These are phyloP conservation scores for Vigna radiata DNA, from an alignment of 306 rosid genomes.

Conservation along the genomic window DNA sequence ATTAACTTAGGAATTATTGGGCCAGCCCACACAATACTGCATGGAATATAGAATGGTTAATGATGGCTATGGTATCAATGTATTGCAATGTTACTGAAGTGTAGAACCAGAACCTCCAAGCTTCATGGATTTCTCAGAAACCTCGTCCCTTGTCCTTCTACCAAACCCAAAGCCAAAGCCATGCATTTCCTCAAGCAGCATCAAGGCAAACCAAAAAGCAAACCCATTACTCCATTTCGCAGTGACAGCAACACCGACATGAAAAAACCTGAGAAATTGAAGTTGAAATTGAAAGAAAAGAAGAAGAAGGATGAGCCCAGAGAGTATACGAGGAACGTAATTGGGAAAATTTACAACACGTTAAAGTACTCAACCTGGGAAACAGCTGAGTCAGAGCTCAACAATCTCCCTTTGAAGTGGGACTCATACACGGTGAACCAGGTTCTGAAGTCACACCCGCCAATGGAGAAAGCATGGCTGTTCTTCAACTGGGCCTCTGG, in stretches of 20 bases:
- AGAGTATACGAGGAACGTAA: conserved; percentile 60
- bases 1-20: too few relatives aligned
- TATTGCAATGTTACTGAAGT: conserved; percentile 12
- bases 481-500: conserved; percentile 80
- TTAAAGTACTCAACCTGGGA: conserved; percentile 75
- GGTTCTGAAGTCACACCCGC: conserved; percentile 83
- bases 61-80: not conserved
- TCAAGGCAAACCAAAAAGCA: conserved; percentile 46
- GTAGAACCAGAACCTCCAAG: conserved; percentile 6
- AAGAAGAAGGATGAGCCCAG: conserved; percentile 25
- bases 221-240: conserved; percentile 36
- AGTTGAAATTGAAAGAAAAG: not conserved
- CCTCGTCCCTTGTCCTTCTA: conserved; percentile 35
- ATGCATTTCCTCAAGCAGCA: conserved; percentile 54
- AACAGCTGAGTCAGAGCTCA: conserved; percentile 60
- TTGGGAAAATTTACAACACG: conserved; percentile 56
- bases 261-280: conserved; percentile 17
- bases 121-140: conserved; percentile 47
- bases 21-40: not conserved
- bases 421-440: conserved; percentile 88
- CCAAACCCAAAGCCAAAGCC: conserved; percentile 21
- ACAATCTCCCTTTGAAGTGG: conserved; percentile 66
- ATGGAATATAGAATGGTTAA: not conserved
- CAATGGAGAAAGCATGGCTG: conserved; percentile 89
- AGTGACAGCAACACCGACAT: not conserved